Percentiles rank a stretch among this genome's conserved stretches.
Conservation (phyloP, 306 rosid genomes). For the Comarum palustre region DNA sequence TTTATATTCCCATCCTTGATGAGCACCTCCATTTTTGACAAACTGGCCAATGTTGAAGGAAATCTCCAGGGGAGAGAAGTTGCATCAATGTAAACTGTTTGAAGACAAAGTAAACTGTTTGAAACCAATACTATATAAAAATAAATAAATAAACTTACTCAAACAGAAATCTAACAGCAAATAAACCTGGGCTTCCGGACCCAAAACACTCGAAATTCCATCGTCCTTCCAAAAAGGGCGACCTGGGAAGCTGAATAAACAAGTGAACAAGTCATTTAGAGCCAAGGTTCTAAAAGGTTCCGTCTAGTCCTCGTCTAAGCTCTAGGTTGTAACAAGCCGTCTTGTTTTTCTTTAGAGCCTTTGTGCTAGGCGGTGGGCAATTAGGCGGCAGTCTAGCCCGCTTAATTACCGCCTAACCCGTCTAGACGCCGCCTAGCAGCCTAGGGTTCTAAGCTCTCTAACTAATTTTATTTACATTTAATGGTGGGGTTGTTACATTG, state of each 20-base stretch:
- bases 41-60: slow-evolving; percentile 77
- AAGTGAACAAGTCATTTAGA: slow-evolving; percentile 36
- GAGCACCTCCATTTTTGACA: slow-evolving; percentile 69
- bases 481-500: no score
- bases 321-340: no score
- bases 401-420: no score
- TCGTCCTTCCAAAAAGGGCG: slow-evolving; percentile 88
- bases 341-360: no score
- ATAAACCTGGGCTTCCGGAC: slow-evolving; percentile 68
- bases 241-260: slow-evolving; percentile 59
- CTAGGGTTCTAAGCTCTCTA: no score
- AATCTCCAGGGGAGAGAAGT: slow-evolving; percentile 54
- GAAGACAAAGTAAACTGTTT: not conserved
- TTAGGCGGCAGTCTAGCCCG: no score
- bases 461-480: no score
- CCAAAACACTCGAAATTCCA: slow-evolving; percentile 99
- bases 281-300: no score
- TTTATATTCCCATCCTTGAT: slow-evolving; percentile 84
- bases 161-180: slow-evolving; percentile 61
- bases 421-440: no score
- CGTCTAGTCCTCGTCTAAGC: no score
- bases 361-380: no score
- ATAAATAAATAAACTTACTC: slow-evolving; percentile 55
- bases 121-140: slow-evolving; percentile 4
- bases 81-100: not conserved